Evolutionary conservation across 1,139 yeast species (phyloP).

Genomic region (Petasospora fabianii): DNA sequence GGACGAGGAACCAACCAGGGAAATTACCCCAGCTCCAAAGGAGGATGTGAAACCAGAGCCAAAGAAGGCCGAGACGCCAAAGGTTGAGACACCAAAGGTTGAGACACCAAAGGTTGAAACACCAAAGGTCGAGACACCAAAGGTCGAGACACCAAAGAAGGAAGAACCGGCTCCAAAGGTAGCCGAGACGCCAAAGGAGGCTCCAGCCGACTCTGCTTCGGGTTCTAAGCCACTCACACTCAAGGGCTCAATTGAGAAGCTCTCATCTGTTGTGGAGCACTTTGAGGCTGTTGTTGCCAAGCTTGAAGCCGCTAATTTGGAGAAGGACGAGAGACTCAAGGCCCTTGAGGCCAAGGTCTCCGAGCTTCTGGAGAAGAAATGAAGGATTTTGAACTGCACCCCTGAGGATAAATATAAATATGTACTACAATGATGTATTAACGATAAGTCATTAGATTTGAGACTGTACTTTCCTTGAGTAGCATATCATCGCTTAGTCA

Average conservation of each 20-base stretch:
- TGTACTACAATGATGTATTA: too few species aligned
- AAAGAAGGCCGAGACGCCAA: constrained; percentile 16
- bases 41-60: constrained; percentile 20
- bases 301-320: constrained; percentile 50
- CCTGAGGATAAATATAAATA: too few species aligned
- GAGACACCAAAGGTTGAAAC: constrained; percentile 24
- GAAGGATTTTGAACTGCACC: neutral
- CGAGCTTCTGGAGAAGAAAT: constrained; percentile 29
- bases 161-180: constrained; percentile 17
- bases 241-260: constrained; percentile 64
- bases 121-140: constrained; percentile 16
- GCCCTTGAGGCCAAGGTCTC: constrained; percentile 43
- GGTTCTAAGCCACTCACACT: constrained; percentile 47
- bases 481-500: too few species aligned
- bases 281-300: constrained; percentile 53
- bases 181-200: constrained; percentile 14
- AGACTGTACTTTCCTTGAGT: too few species aligned
- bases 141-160: constrained; percentile 17
- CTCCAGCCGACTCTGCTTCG: constrained; percentile 14
- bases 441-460: too few species aligned
- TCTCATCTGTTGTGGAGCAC: constrained; percentile 51
- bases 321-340: constrained; percentile 58
- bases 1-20: constrained; percentile 28
- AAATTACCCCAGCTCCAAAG: constrained; percentile 6
- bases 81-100: constrained; percentile 18